These are phyloP conservation scores for Venturia aucupariae DNA, from an alignment of 2,329 filamentous ascomycete genomes.

Conservation along the genomic window DNA sequence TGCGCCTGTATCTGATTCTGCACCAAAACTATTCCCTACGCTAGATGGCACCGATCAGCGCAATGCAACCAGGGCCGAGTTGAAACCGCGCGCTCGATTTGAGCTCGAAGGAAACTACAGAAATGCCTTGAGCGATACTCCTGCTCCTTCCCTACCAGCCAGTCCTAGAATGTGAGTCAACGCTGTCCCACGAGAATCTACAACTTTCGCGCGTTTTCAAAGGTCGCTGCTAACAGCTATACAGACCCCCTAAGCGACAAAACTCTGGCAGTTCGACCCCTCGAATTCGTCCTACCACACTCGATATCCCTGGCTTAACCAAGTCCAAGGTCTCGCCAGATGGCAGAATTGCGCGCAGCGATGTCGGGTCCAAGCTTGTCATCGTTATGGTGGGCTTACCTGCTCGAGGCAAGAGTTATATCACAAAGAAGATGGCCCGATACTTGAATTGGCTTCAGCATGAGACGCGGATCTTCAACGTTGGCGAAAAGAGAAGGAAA, in stretches of 20 bases:
- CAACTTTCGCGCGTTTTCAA: constrained; percentile 3
- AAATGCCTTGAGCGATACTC: constrained; percentile 52
- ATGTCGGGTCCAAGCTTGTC: constrained; percentile 92
- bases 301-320: constrained; percentile 94
- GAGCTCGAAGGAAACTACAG: constrained; percentile 30
- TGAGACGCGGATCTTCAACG: constrained; percentile 93
- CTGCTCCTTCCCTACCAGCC: constrained; percentile 50
- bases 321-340: constrained; percentile 93
- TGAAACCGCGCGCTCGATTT: constrained; percentile 12
- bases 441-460: constrained; percentile 98
- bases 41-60: constrained; percentile 11
- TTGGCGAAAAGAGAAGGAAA: constrained; percentile 79
- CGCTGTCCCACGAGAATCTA: neutral
- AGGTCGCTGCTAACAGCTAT: constrained; percentile 11
- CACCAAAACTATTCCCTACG: neutral
- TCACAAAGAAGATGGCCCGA: constrained; percentile 93
- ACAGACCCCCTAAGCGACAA: constrained; percentile 57
- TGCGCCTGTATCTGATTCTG: neutral
- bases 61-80: neutral
- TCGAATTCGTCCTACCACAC: constrained; percentile 78
- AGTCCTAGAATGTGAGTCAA: constrained; percentile 52
- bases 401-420: constrained; percentile 93
- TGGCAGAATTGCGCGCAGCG: constrained; percentile 82
- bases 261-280: constrained; percentile 72
- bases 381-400: constrained; percentile 98